Evolutionary conservation across 75 land plant species (phyloP).

Genomic region (Picea sitchensis): DNA sequence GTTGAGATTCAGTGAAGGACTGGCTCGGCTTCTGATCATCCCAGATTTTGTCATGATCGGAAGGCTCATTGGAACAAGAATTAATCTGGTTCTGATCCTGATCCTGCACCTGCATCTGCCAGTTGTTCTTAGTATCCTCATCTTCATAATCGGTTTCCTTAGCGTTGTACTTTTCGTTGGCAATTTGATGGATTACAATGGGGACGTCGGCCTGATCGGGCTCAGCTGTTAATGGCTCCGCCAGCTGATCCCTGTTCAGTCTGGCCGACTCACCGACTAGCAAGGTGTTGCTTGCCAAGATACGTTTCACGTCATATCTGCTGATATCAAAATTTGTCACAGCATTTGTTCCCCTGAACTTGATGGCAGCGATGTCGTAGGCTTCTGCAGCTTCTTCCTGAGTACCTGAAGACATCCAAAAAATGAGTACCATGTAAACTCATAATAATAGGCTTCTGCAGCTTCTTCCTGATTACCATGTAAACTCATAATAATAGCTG

Average conservation of each 20-base stretch:
- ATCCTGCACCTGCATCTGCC: not conserved
- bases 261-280: not conserved
- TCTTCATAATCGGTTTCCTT: no score
- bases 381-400: constrained; percentile 99
- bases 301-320: not conserved
- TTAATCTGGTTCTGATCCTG: no score
- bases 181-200: no score
- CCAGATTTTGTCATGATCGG: not conserved
- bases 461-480: constrained; percentile 41
- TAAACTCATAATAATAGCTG: no score
- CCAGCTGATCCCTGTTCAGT: not conserved
- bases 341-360: constrained; percentile 83
- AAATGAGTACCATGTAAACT: no score
- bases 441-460: constrained; percentile 70
- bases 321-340: constrained; percentile 64
- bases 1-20: constrained; percentile 1
- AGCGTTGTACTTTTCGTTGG: not conserved
- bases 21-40: constrained; percentile 2
- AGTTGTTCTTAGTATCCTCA: not conserved
- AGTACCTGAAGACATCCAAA: constrained; percentile 47
- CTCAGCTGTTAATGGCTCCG: no score
- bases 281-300: no score
- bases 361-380: constrained; percentile 93
- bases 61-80: not conserved
- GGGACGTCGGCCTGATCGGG: no score